Evolutionary conservation across 331 rosid genomes (phyloP).

Genomic region (Rhamnella rubrinervis): DNA sequence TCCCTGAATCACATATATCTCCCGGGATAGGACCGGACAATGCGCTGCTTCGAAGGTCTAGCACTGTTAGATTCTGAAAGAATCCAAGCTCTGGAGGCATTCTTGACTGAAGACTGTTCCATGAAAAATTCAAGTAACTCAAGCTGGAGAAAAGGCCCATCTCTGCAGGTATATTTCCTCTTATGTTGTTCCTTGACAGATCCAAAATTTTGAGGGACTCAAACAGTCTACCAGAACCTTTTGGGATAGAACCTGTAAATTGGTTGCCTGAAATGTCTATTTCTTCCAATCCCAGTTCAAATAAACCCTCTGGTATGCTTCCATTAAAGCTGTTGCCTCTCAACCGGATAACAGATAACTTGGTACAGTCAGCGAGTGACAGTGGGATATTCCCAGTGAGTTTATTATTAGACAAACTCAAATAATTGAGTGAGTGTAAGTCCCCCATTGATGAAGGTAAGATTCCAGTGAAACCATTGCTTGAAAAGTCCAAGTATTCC

Average conservation of each 20-base stretch:
- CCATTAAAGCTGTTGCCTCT: conserved; percentile 63
- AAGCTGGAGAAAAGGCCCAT: conserved; percentile 57
- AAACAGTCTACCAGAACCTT: conserved; percentile 56
- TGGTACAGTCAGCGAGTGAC: conserved; percentile 46
- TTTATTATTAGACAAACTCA: conserved; percentile 59
- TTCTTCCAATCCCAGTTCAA: conserved; percentile 69
- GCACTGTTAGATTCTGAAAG: conserved; percentile 54
- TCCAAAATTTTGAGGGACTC: conserved; percentile 58
- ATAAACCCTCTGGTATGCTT: conserved; percentile 69
- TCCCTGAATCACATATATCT: conserved; percentile 73
- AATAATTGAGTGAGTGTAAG: conserved; percentile 43
- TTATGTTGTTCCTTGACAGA: conserved; percentile 62
- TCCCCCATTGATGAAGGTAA: conserved; percentile 58
- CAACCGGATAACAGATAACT: conserved; percentile 47
- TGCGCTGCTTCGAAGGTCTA: conserved; percentile 65
- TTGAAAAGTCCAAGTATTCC: conserved; percentile 61
- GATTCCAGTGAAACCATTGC: conserved; percentile 55
- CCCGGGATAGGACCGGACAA: conserved; percentile 64
- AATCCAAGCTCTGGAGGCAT: conserved; percentile 73
- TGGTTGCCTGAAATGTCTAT: conserved; percentile 61
- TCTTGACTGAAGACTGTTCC: conserved; percentile 74
- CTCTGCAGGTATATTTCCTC: conserved; percentile 68
- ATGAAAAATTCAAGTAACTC: conserved; percentile 72
- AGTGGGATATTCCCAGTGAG: conserved; percentile 63
- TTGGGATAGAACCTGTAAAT: conserved; percentile 58